A percentile compares a stretch with the other conserved stretches of the same genome.
phyloP scores from a whole-genome alignment of 2,329 filamentous ascomycete species.

The Trichoderma citrinoviride region DNA sequence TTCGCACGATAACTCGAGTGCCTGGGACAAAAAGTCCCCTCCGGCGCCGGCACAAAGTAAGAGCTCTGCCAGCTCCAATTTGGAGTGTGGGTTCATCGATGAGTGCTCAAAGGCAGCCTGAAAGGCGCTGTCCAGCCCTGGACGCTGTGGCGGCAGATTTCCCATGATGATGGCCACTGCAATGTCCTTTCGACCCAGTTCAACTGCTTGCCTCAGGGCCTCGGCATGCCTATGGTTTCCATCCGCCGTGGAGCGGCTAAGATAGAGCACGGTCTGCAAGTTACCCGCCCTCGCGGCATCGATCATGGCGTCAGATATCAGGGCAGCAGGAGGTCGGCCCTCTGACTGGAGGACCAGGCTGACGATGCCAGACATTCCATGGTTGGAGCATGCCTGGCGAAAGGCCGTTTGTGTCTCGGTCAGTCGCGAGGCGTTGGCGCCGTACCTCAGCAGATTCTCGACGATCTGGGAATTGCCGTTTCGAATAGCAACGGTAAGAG shows the following conservation, averaged over 20 bases:
- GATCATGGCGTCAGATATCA: constrained; percentile 50
- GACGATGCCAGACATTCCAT: constrained; percentile 46
- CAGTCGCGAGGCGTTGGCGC: constrained; percentile 48
- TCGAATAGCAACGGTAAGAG: constrained; percentile 49
- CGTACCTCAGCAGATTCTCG: constrained; percentile 50
- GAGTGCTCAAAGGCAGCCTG: constrained; percentile 45
- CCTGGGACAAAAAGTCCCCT: constrained; percentile 49
- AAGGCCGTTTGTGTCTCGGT: constrained; percentile 54
- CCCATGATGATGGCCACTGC: constrained; percentile 55
- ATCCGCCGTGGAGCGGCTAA: constrained; percentile 54
- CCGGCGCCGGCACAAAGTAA: constrained; percentile 57
- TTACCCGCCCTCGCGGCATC: constrained; percentile 51
- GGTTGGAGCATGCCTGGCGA: constrained; percentile 48
- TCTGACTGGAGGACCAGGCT: constrained; percentile 50
- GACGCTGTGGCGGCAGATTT: constrained; percentile 48
- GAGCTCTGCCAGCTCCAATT: constrained; percentile 52
- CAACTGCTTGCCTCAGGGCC: constrained; percentile 51
- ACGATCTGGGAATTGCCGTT: constrained; percentile 43
- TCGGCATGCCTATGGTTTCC: constrained; percentile 51
- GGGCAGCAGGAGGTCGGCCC: constrained; percentile 43
- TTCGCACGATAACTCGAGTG: constrained; percentile 48
- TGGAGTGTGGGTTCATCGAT: constrained; percentile 48
- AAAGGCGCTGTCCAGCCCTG: constrained; percentile 51
- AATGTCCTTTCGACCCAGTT: constrained; percentile 51
- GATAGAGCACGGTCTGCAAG: constrained; percentile 47